These are phyloP conservation scores for Sporothrix protearum DNA, from an alignment of 2,329 filamentous ascomycete species.

Conservation along the genomic window DNA sequence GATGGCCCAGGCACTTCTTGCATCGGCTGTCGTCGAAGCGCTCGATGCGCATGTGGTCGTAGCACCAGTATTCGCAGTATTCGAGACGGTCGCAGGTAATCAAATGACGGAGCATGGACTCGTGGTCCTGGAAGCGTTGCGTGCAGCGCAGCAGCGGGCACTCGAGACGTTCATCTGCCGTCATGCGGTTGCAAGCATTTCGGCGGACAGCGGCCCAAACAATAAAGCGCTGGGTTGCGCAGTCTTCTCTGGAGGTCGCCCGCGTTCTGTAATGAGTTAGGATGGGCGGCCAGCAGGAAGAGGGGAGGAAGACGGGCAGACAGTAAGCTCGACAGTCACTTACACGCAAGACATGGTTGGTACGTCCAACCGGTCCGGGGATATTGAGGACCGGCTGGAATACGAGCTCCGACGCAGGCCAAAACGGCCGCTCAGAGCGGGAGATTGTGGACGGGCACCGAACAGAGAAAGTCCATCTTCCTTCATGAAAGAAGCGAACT, in stretches of 20 bases:
- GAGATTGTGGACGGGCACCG: slow-evolving; percentile 25
- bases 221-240: slow-evolving; percentile 53
- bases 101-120: slow-evolving; percentile 53
- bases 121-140: slow-evolving; percentile 49
- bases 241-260: slow-evolving; percentile 47
- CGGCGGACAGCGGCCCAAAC: slow-evolving; percentile 56
- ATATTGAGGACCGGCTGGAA: slow-evolving; percentile 22
- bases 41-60: slow-evolving; percentile 51
- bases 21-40: slow-evolving; percentile 52
- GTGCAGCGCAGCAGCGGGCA: slow-evolving; percentile 53
- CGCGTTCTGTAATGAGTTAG: slow-evolving; percentile 39
- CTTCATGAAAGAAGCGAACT: slow-evolving; percentile 27
- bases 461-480: slow-evolving; percentile 24
- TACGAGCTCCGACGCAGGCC: slow-evolving; percentile 25
- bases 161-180: slow-evolving; percentile 45
- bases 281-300: not conserved
- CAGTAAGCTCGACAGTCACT: slow-evolving; percentile 12
- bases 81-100: slow-evolving; percentile 47
- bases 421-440: slow-evolving; percentile 26
- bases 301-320: not conserved
- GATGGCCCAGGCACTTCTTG: slow-evolving; percentile 48
- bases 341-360: slow-evolving; percentile 28
- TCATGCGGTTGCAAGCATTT: slow-evolving; percentile 49
- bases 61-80: slow-evolving; percentile 55
- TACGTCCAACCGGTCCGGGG: not conserved